These are phyloP conservation scores for Clavispora phyllophila DNA, from an alignment of 805 yeast species.

Conservation along the genomic window DNA sequence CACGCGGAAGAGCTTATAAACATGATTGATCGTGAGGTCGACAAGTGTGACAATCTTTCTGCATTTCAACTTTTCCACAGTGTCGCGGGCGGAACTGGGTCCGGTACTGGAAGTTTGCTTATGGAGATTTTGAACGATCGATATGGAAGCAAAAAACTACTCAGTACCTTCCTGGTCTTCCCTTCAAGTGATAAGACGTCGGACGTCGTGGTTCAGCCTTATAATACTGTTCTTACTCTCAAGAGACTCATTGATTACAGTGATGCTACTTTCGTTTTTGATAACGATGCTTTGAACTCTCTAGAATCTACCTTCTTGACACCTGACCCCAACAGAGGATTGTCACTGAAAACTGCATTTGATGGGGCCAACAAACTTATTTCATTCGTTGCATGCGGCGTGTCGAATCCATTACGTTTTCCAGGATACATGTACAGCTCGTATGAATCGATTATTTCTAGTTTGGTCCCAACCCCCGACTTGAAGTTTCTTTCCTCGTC, in stretches of 20 bases:
- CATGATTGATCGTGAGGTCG: slow-evolving; percentile 84
- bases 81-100: slow-evolving; percentile 98
- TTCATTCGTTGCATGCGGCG: slow-evolving; percentile 75
- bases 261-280: slow-evolving; percentile 85
- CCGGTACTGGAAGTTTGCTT: slow-evolving; percentile 85
- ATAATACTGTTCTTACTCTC: slow-evolving; percentile 80
- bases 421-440: slow-evolving; percentile 92
- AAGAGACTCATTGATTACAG: slow-evolving; percentile 78
- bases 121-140: slow-evolving; percentile 76
- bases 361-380: slow-evolving; percentile 81
- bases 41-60: slow-evolving; percentile 81
- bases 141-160: slow-evolving; percentile 70
- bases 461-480: slow-evolving; percentile 81
- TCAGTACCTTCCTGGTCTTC: slow-evolving; percentile 83
- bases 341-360: slow-evolving; percentile 45
- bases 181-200: slow-evolving; percentile 73
- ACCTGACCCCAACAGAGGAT: slow-evolving; percentile 18
- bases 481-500: slow-evolving; percentile 50
- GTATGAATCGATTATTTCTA: slow-evolving; percentile 71
- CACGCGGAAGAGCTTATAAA: slow-evolving; percentile 72
- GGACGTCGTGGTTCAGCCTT: slow-evolving; percentile 98
- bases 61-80: slow-evolving; percentile 91
- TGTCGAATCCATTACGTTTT: slow-evolving; percentile 83
- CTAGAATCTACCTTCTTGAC: slow-evolving; percentile 51
- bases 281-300: slow-evolving; percentile 75